Base-by-base conservation (phyloP, 768 basidiomycete genomes). In the Suillus bovinus region DNA sequence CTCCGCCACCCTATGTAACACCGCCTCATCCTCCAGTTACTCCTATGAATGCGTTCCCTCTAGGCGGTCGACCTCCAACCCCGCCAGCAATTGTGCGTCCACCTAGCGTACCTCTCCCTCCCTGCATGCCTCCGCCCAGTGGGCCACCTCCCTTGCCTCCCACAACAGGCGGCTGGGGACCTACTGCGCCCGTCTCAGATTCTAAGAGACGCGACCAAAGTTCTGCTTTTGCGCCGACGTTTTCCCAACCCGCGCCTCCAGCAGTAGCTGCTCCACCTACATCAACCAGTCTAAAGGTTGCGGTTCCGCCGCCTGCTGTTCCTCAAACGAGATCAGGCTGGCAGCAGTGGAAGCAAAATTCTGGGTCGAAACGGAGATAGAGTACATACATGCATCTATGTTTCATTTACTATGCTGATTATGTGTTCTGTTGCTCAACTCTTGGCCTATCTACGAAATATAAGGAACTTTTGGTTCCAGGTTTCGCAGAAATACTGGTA, bases 271-370 rank as follows among this genome's bases (percentile, higher is more conserved):
- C 39, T n/a, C 49, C 60, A 2, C 54, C 46, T 11, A 57, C 61
- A 36, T 49, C 63, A 42, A 29, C 64, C 6, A 66, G 63, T 14
- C 16, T 66, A 42, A 65, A 42, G 61, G 63, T 63, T 24, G 41
- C 66, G 4, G 65, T 66, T n/a, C 68, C 72, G 1, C 58, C 65
- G n/a, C 69, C 69, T 20, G 65, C 74, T 36, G 56, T 22, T 31
- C 62, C 49, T 22, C 66, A 69, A 8, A 22, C 53, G 24, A 73
- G 77, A 53, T 79, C 81, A 27, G 83, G 80, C 44, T 87, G 86
- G 86, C 84, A 86, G 71, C 81, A 86, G 60, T 87, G 76, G 71
- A 73, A 72, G 39, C 71, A 70, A 60, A 69, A 66, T 53, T 66
- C 31, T 14, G 58, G 54, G 8, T 62, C 63, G 14, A 69, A 53